Base-by-base conservation (phyloP, 2,329 filamentous ascomycete genomes). In the Scedosporium apiospermum region DNA sequence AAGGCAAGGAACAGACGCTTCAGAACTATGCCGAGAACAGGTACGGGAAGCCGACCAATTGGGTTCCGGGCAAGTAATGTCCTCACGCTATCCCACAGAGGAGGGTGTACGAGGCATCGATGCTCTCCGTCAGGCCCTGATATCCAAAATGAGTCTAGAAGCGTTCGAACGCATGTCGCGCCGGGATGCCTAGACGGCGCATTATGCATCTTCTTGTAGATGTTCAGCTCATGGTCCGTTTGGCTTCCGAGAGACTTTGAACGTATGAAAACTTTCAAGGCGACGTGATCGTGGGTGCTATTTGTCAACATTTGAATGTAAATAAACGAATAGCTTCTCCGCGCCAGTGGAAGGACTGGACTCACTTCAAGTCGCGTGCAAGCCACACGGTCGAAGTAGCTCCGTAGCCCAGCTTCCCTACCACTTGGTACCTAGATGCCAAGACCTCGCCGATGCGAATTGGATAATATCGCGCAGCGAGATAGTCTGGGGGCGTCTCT, bases 41-140 rank as follows among this genome's bases (percentile, higher is more conserved):
- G 68, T 4, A 63, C 62, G 2, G 75, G 73, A 1, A 81, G 69
- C 55, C 72, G 72, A 58, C 65, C 63, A 0, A 73, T 63, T 5
- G 75, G 76, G 62, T 78, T 79, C n/a, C 76, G 75, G 34, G 64
- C 66, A 5, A 80, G 65, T 55, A 79, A 77, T 2, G 69, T 65
- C 53, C 69, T 62, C 0, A 77, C 66, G 68, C 73, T 80, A 58
- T 79, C 76, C 70, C 74, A 77, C 21, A 81, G 69, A 10, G 76
- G 77, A 7, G 69, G 71, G 68, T 78, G 73, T 7, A 77, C 70
- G 1, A 78, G 66, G 62, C 74, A 75, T 55, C 64, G 68, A 57
- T 78, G 75, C 12, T 61, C 62, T 7, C 74, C 74, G 46, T 74
- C 69, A 2, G 73, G 73, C 3, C 75, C 71, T 18, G 60, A 34